Percentiles rank a stretch among this genome's conserved stretches.
These are phyloP conservation scores for Syzygium jambos DNA, from an alignment of 345 rosid genomes.

Conservation along the genomic window DNA sequence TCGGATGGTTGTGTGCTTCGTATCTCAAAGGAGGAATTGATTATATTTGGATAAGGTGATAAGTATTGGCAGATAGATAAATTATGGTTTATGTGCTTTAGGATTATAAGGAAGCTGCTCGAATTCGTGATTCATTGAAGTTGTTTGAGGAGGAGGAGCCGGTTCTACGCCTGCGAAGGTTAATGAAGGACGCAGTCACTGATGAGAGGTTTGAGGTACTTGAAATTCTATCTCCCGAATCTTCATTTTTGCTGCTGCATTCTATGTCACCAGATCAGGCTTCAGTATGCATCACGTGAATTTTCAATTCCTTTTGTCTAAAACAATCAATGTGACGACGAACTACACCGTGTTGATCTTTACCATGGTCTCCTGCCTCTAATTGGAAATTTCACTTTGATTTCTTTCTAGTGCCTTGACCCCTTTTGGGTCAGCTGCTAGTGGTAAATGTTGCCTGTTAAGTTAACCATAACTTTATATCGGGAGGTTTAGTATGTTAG, in stretches of 20 bases:
- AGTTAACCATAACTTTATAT: background rate
- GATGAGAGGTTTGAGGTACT: constrained; percentile 61
- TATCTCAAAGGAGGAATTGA: background rate
- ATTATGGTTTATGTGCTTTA: background rate
- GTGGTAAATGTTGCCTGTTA: background rate
- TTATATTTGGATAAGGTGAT: background rate
- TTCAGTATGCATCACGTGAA: background rate
- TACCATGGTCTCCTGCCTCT: background rate
- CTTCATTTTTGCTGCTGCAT: background rate
- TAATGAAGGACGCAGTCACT: constrained; percentile 41
- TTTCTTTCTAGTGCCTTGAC: background rate
- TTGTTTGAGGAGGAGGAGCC: constrained; percentile 67
- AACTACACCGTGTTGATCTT: background rate
- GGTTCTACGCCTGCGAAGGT: constrained; percentile 35
- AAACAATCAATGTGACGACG: background rate
- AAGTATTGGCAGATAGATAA: background rate
- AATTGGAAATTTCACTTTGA: background rate
- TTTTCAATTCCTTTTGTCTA: background rate
- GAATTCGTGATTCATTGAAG: constrained; percentile 53
- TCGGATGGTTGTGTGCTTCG: background rate
- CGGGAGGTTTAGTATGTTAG: background rate
- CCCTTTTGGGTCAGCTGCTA: background rate
- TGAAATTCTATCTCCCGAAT: background rate
- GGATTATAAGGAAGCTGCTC: constrained; percentile 71
- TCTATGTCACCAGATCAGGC: background rate